Evolutionary conservation across 148 eudicot species (phyloP), one percentile per base, ranked within the genome.

Genomic region (Persicaria tinctoria): DNA sequence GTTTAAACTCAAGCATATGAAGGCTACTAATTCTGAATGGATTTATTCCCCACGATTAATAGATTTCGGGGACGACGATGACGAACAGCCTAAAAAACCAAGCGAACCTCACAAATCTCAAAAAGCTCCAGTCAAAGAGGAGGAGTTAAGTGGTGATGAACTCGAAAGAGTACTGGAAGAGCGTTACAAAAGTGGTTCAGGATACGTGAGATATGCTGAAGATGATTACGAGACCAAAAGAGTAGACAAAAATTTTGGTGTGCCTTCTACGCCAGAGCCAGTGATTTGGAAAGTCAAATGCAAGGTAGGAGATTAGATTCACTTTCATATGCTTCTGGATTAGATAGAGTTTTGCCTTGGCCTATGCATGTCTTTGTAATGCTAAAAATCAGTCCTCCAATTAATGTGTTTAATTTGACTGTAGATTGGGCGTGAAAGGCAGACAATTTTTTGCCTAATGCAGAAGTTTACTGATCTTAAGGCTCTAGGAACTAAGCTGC

Each of bases 341-440:
- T 32, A 32, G 41, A 1, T 32, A 32, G 2, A 66, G 14, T 38
- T 60, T 60, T 10, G 1, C 23, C 23, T 57, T 73, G 46, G 10
- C 47, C 16, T 54, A 74, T 44, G 46, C 23, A 11, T 49, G 11
- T 46, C 17, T 72, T 38, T 5, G 12, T 38, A 23, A 53, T 54
- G 75, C 44, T 50, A 56, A 74, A 45, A 11, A n/a, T 16, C 23
- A 27, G 17, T 45, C 76, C 80, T 54, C 49, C 76, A 73, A 51
- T 51, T 71, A 66, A 56, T 51, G 11, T 66, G 70, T 66, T 66
- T 66, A 10, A 41, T 48, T 79, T 74, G 41, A 50, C 0, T 80
- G n/a, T 78, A 95, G 99, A 91, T 86, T 86, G 97, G 97, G 63
- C 96, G 99, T 16, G 99, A 95, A 85, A 92, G 85, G 87, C 84